These are phyloP conservation scores for Wickerhamomyces sp. DNA, from an alignment of 1,139 yeast species.

Conservation along the genomic window DNA sequence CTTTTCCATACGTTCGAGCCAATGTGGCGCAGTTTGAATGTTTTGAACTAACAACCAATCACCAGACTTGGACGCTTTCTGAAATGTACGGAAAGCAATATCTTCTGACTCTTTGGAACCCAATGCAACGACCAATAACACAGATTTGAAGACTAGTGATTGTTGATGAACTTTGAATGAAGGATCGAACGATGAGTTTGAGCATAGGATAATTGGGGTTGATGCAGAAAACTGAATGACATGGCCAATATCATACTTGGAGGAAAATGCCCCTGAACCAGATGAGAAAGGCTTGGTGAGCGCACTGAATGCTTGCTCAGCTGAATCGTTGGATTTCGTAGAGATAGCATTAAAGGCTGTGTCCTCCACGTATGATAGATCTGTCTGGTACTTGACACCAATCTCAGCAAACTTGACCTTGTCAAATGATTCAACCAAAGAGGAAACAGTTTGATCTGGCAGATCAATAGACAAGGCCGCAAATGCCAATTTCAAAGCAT, in stretches of 20 bases:
- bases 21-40: slow-evolving; percentile 61
- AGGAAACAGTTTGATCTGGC: background rate
- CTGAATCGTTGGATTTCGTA: background rate
- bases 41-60: slow-evolving; percentile 76
- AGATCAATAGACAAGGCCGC: slow-evolving; percentile 5
- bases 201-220: slow-evolving; percentile 42
- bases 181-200: slow-evolving; percentile 65
- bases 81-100: slow-evolving; percentile 52
- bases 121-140: slow-evolving; percentile 46
- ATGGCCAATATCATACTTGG: slow-evolving; percentile 12
- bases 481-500: slow-evolving; percentile 9
- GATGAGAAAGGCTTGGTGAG: slow-evolving; percentile 8
- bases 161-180: slow-evolving; percentile 46
- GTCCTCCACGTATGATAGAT: background rate
- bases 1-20: slow-evolving; percentile 55
- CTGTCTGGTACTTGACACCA: background rate
- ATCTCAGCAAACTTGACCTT: background rate
- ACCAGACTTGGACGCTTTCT: slow-evolving; percentile 40
- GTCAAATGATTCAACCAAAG: background rate
- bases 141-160: slow-evolving; percentile 28
- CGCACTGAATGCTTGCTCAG: slow-evolving; percentile 3
- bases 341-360: background rate
- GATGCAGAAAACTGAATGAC: slow-evolving; percentile 3
- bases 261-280: slow-evolving; percentile 15
- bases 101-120: slow-evolving; percentile 69